phyloP scores from a whole-genome alignment of 768 basidiomycete species.

The Leccinum sublutescens region DNA sequence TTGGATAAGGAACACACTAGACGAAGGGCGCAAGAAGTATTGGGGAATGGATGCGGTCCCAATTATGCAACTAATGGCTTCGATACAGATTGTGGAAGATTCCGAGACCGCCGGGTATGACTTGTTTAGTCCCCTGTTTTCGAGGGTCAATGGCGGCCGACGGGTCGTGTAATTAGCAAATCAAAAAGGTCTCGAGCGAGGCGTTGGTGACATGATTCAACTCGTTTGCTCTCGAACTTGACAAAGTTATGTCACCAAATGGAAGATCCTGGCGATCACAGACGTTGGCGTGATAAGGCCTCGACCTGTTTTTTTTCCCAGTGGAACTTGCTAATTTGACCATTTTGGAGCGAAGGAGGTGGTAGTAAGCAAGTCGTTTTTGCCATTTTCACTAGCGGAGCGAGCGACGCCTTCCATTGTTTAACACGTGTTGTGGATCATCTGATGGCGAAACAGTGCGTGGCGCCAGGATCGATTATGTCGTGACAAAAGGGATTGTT shows the following conservation, averaged over 20 bases:
- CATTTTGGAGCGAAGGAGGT: slow-evolving; percentile 19
- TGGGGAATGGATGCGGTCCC: slow-evolving; percentile 28
- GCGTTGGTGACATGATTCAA: slow-evolving; percentile 2
- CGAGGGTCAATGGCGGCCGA: slow-evolving; percentile 12
- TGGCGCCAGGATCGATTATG: slow-evolving; percentile 17
- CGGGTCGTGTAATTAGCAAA: slow-evolving; percentile 14
- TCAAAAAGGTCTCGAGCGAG: slow-evolving; percentile 16
- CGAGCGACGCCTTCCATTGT: slow-evolving; percentile 31
- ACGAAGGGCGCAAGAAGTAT: slow-evolving; percentile 29
- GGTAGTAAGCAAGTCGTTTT: slow-evolving; percentile 18
- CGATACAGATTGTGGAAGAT: slow-evolving; percentile 6
- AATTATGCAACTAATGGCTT: slow-evolving; percentile 14
- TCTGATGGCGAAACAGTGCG: slow-evolving; percentile 21
- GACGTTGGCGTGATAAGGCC: slow-evolving; percentile 21
- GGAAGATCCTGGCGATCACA: slow-evolving; percentile 32
- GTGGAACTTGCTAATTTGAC: slow-evolving; percentile 23
- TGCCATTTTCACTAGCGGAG: slow-evolving; percentile 26
- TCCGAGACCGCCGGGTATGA: slow-evolving; percentile 11
- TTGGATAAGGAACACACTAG: slow-evolving; percentile 9
- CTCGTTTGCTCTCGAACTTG: slow-evolving; percentile 20
- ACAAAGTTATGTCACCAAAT: slow-evolving; percentile 24
- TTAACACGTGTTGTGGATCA: slow-evolving; percentile 31
- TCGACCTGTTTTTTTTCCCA: slow-evolving; percentile 17
- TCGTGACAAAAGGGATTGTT: slow-evolving; percentile 20
- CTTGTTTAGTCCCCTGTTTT: slow-evolving; percentile 17